Evolutionary conservation across 345 rosid genomes (phyloP), one percentile per base, ranked within the genome.

Genomic region (Eucalyptus albens): DNA sequence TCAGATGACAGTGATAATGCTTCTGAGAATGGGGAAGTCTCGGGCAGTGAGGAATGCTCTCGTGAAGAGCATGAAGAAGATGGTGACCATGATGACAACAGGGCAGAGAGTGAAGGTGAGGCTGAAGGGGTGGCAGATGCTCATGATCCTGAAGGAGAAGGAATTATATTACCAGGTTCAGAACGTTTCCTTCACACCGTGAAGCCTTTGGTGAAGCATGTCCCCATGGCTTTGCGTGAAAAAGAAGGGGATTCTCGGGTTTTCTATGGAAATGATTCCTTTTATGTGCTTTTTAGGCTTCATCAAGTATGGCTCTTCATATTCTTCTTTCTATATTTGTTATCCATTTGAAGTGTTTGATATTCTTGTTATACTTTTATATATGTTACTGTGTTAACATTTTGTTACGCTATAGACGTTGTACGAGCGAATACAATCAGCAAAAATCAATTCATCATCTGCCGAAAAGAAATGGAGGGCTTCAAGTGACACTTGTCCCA

Each of bases 191-290:
- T 96, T 83, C 91, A 91, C 51, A 91, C 92, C 86, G 97, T 94
- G 90, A 98, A 96, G 94, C 99, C 99, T 90, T 95, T 96, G 16
- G 96, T 96, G 88, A 96, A 97, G 94, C 94, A 95, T 94, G 95
- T 95, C 42, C 93, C 95, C 83, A 93, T 90, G 55, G 91, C 93
- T 42, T 92, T 95, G 91, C 85, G 82, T 86, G 92, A 92, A 89
- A 93, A 92, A 89, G 94, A 92, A 67, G 94, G 92, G 86, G 94
- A 91, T 88, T 94, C 95, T n/a, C 90, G 90, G 62, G 90, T 97
- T 92, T 98, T 98, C 92, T 98, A 97, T 90, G 99, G 99, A 89
- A 97, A 97, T 89, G 99, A 98, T 93, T 97, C 98, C 49, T 97
- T 95, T 91, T 97, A 97, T 87, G 97, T 97, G 89, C 96, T 97